Base-by-base conservation (phyloP, 179 eudicot species). In the Camellia oleifera region DNA sequence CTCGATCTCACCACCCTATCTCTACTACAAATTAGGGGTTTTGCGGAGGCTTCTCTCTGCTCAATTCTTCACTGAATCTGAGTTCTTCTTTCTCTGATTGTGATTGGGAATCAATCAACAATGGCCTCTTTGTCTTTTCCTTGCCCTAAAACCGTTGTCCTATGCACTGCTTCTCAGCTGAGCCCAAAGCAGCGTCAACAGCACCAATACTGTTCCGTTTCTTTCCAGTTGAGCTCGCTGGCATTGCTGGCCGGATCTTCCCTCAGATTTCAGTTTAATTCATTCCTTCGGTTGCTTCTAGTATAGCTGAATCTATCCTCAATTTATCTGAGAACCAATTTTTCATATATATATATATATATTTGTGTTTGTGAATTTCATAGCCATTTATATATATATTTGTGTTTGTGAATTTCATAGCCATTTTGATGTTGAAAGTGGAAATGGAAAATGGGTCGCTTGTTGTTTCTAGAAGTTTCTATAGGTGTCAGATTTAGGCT, bases 1-100 rank as follows among this genome's bases (percentile, higher is more conserved):
- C 18, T 61, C 46, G 74, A 77, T 83, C 79, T 78, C 68, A 80
- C 81, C 83, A 80, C 80, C 83, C 74, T 3, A 11, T 75, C 60
- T 0, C 80, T 48, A 77, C 70, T 81, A 77, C 85, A 80, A 74
- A 74, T 40, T 62, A 5, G 69, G 63, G 40, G 20, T 2, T 50
- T 60, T 45, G 10, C 40, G 26, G 32, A 66, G 70, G 70, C 26
- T 4, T 45, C 45, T 9, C 13, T 42, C 79, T 18, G 7, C 26
- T 78, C 42, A 44, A 45, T 15, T 52, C 74, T 18, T 13, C 3
- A n/a, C n/a, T 44, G n/a, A 26, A 70, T 72, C 65, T 23, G 46
- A 61, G 61, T 69, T 63, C 67, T 79, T 67, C 72, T 5, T 45
- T 72, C 79, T 20, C 78, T 74, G 32, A 62, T 75, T 40, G 15